phyloP scores from a whole-genome alignment of 2,329 filamentous ascomycete species.

The Sarocladium oryzae region DNA sequence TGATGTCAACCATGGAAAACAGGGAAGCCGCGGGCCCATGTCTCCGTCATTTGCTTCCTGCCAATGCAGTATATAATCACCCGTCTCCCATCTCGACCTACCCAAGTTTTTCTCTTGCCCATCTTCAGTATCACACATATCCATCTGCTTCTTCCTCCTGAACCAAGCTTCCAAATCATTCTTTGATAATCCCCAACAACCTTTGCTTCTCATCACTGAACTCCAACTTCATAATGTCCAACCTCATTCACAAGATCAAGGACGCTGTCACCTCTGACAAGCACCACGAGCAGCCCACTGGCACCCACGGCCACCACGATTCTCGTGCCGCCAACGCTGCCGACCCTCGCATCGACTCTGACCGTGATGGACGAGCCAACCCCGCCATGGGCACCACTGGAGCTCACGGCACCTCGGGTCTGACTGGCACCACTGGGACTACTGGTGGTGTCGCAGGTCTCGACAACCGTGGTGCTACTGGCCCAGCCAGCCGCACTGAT shows the following conservation, averaged over 20 bases:
- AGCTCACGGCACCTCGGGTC: conserved; percentile 12
- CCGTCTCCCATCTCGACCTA: neutral
- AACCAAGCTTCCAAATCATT: neutral
- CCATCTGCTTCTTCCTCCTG: neutral
- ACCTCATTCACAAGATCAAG: conserved; percentile 54
- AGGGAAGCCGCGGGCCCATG: neutral
- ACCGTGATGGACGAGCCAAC: conserved; percentile 25
- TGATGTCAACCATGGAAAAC: conserved; percentile 6
- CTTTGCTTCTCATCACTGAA: conserved; percentile 10
- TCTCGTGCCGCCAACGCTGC: conserved; percentile 32
- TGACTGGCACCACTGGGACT: conserved; percentile 16
- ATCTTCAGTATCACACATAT: conserved; percentile 3
- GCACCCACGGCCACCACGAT: conserved; percentile 13
- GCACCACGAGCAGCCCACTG: conserved; percentile 21
- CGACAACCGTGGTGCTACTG: neutral
- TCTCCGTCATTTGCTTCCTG: neutral
- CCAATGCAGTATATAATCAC: conserved; percentile 1
- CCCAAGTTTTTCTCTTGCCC: neutral
- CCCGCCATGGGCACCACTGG: conserved; percentile 16
- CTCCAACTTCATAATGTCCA: conserved; percentile 42
- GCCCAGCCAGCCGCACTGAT: conserved; percentile 13
- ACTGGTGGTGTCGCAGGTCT: too few species aligned
- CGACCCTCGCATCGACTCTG: conserved; percentile 45
- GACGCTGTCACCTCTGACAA: conserved; percentile 41
- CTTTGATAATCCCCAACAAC: neutral